A percentile compares a stretch with the other conserved stretches of the same genome.
Conservation (phyloP, 2,329 filamentous ascomycete genomes). For the Trichoderma endophyticum region DNA sequence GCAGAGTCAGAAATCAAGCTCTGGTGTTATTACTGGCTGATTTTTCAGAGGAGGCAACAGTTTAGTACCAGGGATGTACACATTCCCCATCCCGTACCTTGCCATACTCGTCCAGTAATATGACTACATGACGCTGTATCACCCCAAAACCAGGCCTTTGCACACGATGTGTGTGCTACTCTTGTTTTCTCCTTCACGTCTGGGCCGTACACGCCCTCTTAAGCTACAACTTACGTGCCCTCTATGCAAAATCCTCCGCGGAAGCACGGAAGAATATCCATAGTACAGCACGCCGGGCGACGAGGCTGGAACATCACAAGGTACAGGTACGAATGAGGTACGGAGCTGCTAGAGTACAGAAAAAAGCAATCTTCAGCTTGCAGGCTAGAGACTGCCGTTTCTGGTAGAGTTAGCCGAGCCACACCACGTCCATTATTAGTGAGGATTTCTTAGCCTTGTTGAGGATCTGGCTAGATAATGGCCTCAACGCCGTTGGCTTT, state of each 20-base stretch:
- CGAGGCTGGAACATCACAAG: neutral
- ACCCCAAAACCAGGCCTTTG: neutral
- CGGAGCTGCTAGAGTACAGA: neutral
- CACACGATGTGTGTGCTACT: neutral
- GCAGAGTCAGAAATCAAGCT: neutral
- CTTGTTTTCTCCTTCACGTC: neutral
- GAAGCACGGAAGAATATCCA: neutral
- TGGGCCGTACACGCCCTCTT: neutral
- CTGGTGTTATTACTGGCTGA: neutral
- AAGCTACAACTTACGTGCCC: neutral
- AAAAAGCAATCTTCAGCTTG: neutral
- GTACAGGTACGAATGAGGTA: neutral
- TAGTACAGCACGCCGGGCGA: neutral
- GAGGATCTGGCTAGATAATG: neutral
- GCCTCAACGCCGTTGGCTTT: neutral
- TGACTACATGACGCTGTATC: neutral
- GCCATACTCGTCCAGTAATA: neutral
- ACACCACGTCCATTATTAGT: neutral
- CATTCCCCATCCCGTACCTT: neutral
- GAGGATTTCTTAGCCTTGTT: neutral
- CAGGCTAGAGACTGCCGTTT: neutral
- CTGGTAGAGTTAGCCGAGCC: constrained; percentile 8
- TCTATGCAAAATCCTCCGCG: neutral
- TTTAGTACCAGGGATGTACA: neutral
- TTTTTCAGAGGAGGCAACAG: neutral